Evolutionary conservation across 495 filamentous ascomycete genomes (phyloP).

Genomic region (Terfezia claveryi): DNA sequence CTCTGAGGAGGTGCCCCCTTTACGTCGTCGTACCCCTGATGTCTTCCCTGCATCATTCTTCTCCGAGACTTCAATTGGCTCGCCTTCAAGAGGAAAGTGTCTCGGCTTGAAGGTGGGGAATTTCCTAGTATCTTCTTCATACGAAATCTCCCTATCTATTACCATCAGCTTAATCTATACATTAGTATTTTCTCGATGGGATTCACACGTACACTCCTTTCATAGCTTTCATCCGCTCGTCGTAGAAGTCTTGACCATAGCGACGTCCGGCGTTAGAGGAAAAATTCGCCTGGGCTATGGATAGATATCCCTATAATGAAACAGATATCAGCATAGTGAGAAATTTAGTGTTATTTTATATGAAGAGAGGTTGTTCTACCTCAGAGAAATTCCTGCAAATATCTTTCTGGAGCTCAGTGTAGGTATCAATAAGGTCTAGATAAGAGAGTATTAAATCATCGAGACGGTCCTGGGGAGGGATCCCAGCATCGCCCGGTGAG

Average conservation of each 20-base stretch:
- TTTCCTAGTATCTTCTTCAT: neutral
- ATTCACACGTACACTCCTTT: constrained; percentile 15
- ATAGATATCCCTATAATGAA: constrained; percentile 10
- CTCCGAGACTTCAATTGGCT: neutral
- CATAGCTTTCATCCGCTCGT: constrained; percentile 24
- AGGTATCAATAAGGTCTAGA: constrained; percentile 9
- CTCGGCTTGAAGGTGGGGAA: neutral
- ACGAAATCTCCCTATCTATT: neutral
- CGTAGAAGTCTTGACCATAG: constrained; percentile 26
- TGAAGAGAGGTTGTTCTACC: too few species aligned
- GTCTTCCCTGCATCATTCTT: too few species aligned
- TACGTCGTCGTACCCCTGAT: too few species aligned
- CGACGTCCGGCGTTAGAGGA: constrained; percentile 12
- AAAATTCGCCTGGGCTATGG: constrained; percentile 28
- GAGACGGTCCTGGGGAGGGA: neutral
- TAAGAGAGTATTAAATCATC: constrained; percentile 8
- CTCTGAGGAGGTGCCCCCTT: too few species aligned
- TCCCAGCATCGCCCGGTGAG: too few species aligned
- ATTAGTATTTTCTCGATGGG: neutral
- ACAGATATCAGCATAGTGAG: too few species aligned
- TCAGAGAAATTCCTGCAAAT: too few species aligned
- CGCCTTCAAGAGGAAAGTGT: neutral
- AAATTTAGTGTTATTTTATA: too few species aligned
- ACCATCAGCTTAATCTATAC: constrained; percentile 1
- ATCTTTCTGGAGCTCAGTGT: constrained; percentile 3